These are phyloP conservation scores for Hymenoscyphus salicellus DNA, from an alignment of 2,329 filamentous ascomycete genomes.

Conservation along the genomic window DNA sequence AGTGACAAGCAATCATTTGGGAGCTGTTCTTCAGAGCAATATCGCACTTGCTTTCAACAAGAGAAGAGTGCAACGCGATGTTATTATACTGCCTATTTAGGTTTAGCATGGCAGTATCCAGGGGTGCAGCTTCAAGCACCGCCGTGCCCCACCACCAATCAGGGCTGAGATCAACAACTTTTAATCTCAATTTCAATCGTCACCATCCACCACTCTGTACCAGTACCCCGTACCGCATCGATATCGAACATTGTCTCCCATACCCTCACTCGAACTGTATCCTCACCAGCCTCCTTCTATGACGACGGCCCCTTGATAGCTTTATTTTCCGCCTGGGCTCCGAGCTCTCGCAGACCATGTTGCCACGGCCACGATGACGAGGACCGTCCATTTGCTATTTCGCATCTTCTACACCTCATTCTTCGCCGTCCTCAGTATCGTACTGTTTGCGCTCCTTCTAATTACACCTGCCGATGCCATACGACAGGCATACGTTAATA, in stretches of 20 bases:
- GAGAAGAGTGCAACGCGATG: too few species aligned
- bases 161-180: not conserved
- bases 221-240: not conserved
- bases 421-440: conserved; percentile 72
- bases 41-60: too few species aligned
- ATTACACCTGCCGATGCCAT: conserved; percentile 79
- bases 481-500: conserved; percentile 66
- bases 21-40: too few species aligned
- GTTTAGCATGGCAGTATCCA: not conserved
- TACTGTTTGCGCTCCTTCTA: conserved; percentile 71
- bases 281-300: not conserved
- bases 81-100: not conserved
- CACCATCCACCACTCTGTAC: not conserved
- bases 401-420: conserved; percentile 76
- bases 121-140: not conserved
- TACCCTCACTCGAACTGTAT: not conserved
- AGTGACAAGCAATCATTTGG: too few species aligned
- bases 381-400: conserved; percentile 48
- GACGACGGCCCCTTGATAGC: not conserved
- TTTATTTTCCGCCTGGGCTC: conserved; percentile 10
- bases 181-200: not conserved
- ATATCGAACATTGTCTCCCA: not conserved
- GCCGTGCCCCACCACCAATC: not conserved
- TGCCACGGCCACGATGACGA: conserved; percentile 26
- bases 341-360: conserved; percentile 21